Conservation (phyloP, 768 basidiomycete species). For the Pleurotus tuoliensis region DNA sequence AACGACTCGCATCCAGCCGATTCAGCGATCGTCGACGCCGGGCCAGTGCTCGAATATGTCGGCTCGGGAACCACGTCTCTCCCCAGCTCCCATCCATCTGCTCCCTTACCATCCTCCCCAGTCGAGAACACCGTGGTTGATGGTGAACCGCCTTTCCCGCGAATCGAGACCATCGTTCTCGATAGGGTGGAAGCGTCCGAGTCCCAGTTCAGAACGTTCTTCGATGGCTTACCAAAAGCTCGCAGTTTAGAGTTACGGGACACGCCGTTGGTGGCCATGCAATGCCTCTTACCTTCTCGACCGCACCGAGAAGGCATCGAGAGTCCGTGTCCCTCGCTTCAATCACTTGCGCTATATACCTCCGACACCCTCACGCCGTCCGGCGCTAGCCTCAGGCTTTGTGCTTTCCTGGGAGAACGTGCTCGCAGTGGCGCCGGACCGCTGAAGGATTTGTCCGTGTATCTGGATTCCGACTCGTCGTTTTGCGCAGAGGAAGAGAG, state of each 20-base stretch:
- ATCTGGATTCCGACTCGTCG: slow-evolving; percentile 26
- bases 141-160: slow-evolving; percentile 26
- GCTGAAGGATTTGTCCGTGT: slow-evolving; percentile 27
- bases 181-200: slow-evolving; percentile 32
- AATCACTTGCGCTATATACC: slow-evolving; percentile 25
- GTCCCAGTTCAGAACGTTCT: slow-evolving; percentile 27
- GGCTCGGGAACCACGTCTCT: slow-evolving; percentile 24
- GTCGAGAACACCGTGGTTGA: not conserved
- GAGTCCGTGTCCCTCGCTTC: slow-evolving; percentile 30
- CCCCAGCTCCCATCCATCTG: slow-evolving; percentile 14
- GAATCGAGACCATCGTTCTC: slow-evolving; percentile 31
- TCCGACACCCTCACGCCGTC: slow-evolving; percentile 14
- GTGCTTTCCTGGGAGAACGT: slow-evolving; percentile 20
- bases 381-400: slow-evolving; percentile 19
- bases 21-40: slow-evolving; percentile 36
- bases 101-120: slow-evolving; percentile 10
- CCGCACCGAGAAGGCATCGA: slow-evolving; percentile 6
- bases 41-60: slow-evolving; percentile 32
- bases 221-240: slow-evolving; percentile 24
- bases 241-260: slow-evolving; percentile 29
- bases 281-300: slow-evolving; percentile 23
- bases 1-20: slow-evolving; percentile 41
- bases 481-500: slow-evolving; percentile 15
- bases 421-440: slow-evolving; percentile 18
- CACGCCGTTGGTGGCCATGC: slow-evolving; percentile 29